Evolutionary conservation across 2,329 filamentous ascomycete species (phyloP), one percentile per base, ranked within the genome.

Genomic region (Camillea tinctor): DNA sequence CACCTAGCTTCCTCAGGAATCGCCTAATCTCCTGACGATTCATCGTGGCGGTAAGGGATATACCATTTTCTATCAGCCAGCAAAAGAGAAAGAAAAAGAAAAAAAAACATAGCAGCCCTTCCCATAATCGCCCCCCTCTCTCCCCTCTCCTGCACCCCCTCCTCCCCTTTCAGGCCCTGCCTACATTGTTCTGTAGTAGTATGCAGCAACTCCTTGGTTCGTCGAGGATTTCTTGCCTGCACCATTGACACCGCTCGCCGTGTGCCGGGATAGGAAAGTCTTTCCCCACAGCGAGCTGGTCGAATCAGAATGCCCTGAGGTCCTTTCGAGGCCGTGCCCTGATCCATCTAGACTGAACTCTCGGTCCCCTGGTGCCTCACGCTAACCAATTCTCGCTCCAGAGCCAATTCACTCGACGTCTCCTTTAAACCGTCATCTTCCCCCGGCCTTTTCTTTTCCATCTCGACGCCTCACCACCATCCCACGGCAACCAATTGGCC

Each of bases 31-130:
- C 74, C 74, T 74, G 75, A 75, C 74, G 74, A 77, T 76, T 73
- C 74, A 80, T 74, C 74, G 76, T 80, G 77, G 77, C 78, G 80
- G 83, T 85, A 85, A 84, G 84, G 75, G 69, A 74, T 63, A 68
- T 62, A 65, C 62, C 57, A 59, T 57, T 65, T 48, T 60, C 60
- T 52, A 49, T 49, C 54, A 50, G 55, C 57, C 26, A 49, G n/a
- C n/a, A n/a, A n/a, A n/a, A n/a, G n/a, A n/a, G n/a, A n/a, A n/a
- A n/a, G n/a, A n/a, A n/a, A n/a, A n/a, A n/a, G n/a, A n/a, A n/a
- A n/a, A n/a, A n/a, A n/a, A n/a, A n/a, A n/a, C n/a, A 30, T 9
- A 30, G 26, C 26, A 30, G 13, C 26, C 26, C 24, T 11, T 30
- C 7, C 26, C 26, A 30, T 30, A 30, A 30, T 9, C 26, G 7